Percentiles rank a stretch among this genome's conserved stretches.
These are phyloP conservation scores for Tetradesmus obliquus DNA, from an alignment of 139 green algal species.

Conservation along the genomic window DNA sequence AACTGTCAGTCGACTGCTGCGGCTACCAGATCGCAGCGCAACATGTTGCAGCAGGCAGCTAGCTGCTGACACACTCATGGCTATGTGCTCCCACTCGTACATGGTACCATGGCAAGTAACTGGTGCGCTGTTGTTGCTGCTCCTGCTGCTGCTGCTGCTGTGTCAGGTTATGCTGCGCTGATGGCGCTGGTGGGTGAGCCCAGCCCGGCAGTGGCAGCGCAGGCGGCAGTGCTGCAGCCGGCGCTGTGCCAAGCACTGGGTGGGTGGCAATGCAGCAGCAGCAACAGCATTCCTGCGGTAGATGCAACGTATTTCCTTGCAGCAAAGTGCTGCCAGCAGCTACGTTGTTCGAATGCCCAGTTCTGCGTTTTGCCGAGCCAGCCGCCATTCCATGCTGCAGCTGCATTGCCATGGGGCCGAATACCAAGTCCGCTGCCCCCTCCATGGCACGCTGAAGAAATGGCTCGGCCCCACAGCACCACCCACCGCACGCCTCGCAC, in stretches of 20 bases:
- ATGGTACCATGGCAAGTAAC: too few relatives aligned
- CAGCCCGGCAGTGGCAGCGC: neutral
- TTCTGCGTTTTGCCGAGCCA: neutral
- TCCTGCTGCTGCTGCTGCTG: neutral
- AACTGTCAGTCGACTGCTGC: too few relatives aligned
- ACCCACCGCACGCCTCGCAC: neutral
- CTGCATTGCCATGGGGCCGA: neutral
- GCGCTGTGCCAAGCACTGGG: constrained; percentile 44
- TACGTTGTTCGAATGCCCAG: too few relatives aligned
- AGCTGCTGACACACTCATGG: neutral
- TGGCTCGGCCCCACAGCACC: constrained; percentile 10
- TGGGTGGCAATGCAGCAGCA: neutral
- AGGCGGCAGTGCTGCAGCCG: constrained; percentile 40
- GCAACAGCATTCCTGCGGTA: neutral
- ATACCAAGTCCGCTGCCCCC: constrained; percentile 9
- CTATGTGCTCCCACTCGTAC: neutral
- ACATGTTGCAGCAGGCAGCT: constrained; percentile 6
- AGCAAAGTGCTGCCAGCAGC: too few relatives aligned
- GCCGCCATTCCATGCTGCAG: too few relatives aligned
- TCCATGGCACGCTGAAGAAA: constrained; percentile 19
- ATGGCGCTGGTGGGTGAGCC: constrained; percentile 45
- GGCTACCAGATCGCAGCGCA: too few relatives aligned
- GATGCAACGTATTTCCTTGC: too few relatives aligned
- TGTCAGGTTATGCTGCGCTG: constrained; percentile 35
- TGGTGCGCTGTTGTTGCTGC: too few relatives aligned